Conservation (phyloP, 208 protist genomes). For the Trichomonas tenax region DNA sequence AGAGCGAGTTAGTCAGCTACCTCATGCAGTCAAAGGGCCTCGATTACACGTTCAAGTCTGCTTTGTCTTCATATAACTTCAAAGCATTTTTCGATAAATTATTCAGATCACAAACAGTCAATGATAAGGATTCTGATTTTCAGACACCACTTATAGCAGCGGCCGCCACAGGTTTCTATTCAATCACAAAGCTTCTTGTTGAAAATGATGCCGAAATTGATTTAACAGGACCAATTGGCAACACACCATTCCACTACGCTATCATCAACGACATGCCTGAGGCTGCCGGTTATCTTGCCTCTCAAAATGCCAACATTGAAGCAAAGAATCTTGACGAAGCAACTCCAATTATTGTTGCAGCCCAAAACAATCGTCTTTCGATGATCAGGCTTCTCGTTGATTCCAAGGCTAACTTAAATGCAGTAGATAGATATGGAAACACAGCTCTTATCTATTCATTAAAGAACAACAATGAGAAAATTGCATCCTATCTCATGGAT, state of each 20-base stretch:
- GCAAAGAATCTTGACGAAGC: not conserved
- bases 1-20: not conserved
- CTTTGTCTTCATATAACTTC: not conserved
- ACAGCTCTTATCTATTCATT: not conserved
- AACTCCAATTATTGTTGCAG: not conserved
- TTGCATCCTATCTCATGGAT: not conserved
- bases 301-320: not conserved
- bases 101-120: not conserved
- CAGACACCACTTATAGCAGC: not conserved
- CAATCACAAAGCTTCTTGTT: not conserved
- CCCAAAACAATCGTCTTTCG: not conserved
- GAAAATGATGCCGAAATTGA: not conserved
- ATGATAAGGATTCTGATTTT: not conserved
- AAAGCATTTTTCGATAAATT: not conserved
- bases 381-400: not conserved
- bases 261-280: not conserved
- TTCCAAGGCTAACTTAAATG: not conserved
- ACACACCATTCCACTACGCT: not conserved
- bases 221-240: not conserved
- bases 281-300: not conserved
- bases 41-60: not conserved
- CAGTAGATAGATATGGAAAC: not conserved
- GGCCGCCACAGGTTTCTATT: not conserved
- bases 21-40: not conserved
- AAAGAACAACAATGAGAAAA: not conserved